These are phyloP conservation scores for Erythrobasidium hasegawianum DNA, from an alignment of 1,284 basidiomycete genomes.

Conservation along the genomic window DNA sequence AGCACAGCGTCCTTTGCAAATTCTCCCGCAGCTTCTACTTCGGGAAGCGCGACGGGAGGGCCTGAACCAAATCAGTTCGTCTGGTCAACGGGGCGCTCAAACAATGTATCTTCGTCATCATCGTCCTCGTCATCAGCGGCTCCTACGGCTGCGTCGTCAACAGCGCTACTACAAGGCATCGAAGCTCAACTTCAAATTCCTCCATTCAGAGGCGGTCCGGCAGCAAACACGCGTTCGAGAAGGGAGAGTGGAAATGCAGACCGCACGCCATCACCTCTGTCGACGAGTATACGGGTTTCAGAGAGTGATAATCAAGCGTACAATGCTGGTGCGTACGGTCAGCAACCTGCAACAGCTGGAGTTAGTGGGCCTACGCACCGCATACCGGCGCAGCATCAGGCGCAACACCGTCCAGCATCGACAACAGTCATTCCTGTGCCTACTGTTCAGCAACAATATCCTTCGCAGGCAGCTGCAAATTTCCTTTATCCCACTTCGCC, in stretches of 20 bases:
- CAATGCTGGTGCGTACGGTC: conserved; percentile 1
- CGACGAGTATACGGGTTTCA: background rate
- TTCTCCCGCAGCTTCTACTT: conserved; percentile 15
- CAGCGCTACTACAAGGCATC: conserved; percentile 30
- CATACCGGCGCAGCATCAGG: conserved; percentile 28
- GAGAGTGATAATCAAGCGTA: conserved; percentile 3
- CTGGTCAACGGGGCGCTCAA: background rate
- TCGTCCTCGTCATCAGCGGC: conserved; percentile 1
- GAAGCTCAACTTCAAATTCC: conserved; percentile 31
- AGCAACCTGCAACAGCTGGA: conserved; percentile 4
- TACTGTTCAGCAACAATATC: conserved; percentile 14
- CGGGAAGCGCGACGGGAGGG: background rate
- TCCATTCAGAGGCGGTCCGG: conserved; percentile 15
- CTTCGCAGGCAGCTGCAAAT: conserved; percentile 3
- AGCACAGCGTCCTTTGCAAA: conserved; percentile 10
- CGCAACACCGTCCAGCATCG: conserved; percentile 22
- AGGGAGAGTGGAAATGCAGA: background rate
- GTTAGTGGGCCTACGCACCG: conserved; percentile 24
- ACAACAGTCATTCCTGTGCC: conserved; percentile 24
- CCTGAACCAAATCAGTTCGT: background rate
- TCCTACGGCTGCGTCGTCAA: background rate
- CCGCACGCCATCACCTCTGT: background rate
- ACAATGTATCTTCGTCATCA: conserved; percentile 6
- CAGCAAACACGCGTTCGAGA: conserved; percentile 2
- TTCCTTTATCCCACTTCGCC: conserved; percentile 4